phyloP scores from a whole-genome alignment of 2,329 filamentous ascomycete genomes.

The Microascus cirrosus region DNA sequence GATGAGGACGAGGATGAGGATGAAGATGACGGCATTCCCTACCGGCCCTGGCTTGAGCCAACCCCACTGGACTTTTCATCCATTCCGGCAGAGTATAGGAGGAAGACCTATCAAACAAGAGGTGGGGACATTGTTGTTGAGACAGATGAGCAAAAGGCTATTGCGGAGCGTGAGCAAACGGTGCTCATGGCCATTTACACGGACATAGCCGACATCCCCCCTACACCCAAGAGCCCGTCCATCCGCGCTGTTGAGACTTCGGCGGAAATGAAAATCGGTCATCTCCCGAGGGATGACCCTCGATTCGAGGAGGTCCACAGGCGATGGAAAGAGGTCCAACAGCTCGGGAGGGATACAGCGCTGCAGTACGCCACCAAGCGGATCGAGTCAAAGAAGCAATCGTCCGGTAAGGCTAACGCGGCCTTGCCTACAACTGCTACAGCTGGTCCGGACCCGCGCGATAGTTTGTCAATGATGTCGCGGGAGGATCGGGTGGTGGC shows the following conservation, averaged over 20 bases:
- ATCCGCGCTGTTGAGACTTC: constrained; percentile 17
- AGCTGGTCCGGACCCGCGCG: constrained; percentile 5
- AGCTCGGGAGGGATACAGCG: constrained; percentile 30
- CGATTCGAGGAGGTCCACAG: constrained; percentile 36
- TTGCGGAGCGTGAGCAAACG: constrained; percentile 43
- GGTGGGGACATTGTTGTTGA: constrained; percentile 38
- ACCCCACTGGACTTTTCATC: constrained; percentile 31
- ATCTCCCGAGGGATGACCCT: constrained; percentile 25
- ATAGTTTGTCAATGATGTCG: constrained; percentile 9
- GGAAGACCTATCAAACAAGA: constrained; percentile 39
- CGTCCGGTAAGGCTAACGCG: constrained; percentile 24
- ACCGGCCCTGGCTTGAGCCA: constrained; percentile 41
- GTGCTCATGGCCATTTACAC: constrained; percentile 53
- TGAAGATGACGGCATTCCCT: constrained; percentile 43
- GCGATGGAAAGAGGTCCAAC: constrained; percentile 34
- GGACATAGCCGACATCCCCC: constrained; percentile 40
- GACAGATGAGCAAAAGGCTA: constrained; percentile 44
- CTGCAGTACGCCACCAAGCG: constrained; percentile 30
- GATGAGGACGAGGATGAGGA: constrained; percentile 45
- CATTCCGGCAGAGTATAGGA: constrained; percentile 31
- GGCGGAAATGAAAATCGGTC: constrained; percentile 15
- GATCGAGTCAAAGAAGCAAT: constrained; percentile 23
- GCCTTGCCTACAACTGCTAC: constrained; percentile 15
- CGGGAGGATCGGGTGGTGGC: constrained; percentile 16
- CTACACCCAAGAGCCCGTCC: constrained; percentile 42